A percentile compares a stretch with the other conserved stretches of the same genome.
Evolutionary conservation across 441 rosid genomes (phyloP).

Genomic region (Eugenia klotzschiana): DNA sequence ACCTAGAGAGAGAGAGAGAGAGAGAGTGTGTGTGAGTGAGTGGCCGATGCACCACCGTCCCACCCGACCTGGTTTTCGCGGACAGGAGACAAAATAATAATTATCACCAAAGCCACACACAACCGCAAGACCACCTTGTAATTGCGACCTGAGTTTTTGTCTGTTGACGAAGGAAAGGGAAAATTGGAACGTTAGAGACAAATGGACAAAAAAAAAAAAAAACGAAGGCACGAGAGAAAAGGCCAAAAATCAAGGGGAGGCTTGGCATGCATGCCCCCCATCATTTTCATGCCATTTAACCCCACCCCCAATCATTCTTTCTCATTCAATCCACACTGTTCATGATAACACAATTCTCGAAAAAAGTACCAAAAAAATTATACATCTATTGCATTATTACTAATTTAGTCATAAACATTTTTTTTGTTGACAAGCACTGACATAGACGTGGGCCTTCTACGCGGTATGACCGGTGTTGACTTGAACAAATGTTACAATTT

Average conservation of each 20-base stretch:
- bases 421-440: too few species aligned
- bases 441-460: too few species aligned
- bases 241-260: background rate
- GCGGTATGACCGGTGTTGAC: fast-evolving
- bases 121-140: background rate
- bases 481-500: too few species aligned
- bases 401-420: too few species aligned
- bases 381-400: too few species aligned
- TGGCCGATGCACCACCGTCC: background rate
- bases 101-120: background rate
- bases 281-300: background rate
- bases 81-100: background rate
- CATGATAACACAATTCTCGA: too few species aligned
- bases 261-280: background rate
- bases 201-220: background rate
- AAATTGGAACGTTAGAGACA: background rate
- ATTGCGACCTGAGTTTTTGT: background rate
- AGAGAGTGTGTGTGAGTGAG: too few species aligned
- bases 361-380: too few species aligned
- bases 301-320: background rate
- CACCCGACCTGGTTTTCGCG: background rate
- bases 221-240: background rate
- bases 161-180: background rate
- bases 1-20: background rate
- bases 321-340: background rate